Base-by-base conservation (phyloP, 805 yeast species). In the Candida bentonensis region DNA sequence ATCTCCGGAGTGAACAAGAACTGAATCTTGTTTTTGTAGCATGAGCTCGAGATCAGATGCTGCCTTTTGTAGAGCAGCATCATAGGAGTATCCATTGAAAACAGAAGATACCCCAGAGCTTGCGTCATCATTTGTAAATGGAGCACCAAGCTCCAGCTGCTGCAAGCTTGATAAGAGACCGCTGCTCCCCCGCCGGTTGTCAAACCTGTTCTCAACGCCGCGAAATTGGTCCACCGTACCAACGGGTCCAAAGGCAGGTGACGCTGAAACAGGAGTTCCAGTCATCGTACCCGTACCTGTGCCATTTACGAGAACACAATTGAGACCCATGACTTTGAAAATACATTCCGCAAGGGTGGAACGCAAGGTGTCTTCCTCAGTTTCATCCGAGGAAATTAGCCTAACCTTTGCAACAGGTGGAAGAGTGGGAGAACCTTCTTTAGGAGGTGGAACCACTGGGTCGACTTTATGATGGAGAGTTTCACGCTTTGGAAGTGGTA, bases 281-380 rank as follows among this genome's bases (percentile, higher is more conserved):
- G 26, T 30, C 20, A 9, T 30, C 5, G 36, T 30, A 9, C 7
- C 36, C 7, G 36, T 30, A 34, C 33, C 40, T 41, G 39, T 42
- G 39, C 21, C 33, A 34, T 40, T 42, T 22, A 40, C 39, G 20
- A 49, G 33, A 13, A 46, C 66, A 46, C 62, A 62, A 34, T 69
- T 71, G 9, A 86, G 68, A 0, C 95, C 95, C 26, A 86, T 63
- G 25, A 76, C 63, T 43, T 69, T 69, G 55, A 86, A 79, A 36
- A 87, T 71, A 22, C 78, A 79, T 51, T 83, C 94, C 3, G 79
- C 72, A 1, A 87, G 59, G 0, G 89, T 84, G 20, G 70, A 65
- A 44, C 82, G 64, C 22, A 81, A 59, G 0, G 82, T 69, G 0
- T 75, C 67, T 41, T 82, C 89, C 52, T 82, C 87, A 0, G 82